Evolutionary conservation across 495 filamentous ascomycete species (phyloP), one percentile per base, ranked within the genome.

Genomic region (Chaetomium fimeti): DNA sequence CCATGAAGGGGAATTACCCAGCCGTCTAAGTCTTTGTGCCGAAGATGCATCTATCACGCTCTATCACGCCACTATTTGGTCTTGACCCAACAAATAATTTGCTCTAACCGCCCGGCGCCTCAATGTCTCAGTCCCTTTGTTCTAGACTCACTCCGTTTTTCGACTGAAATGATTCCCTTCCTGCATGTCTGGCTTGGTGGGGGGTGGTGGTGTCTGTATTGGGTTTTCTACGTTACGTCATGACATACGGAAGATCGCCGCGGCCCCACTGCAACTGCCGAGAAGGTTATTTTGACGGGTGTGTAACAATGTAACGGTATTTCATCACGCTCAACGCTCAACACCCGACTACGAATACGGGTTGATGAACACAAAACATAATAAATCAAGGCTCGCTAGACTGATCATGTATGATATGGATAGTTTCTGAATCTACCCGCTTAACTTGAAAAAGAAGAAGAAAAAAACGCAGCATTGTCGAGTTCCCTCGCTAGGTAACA

Each of bases 1-100:
- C 29, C 29, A 32, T 32, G 4, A 55, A 22, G n/a, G 29, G 52
- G 27, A 22, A 57, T 57, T 29, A 42, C 20, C 32, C 54, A 32
- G 36, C 36, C 55, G 5, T 13, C 18, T 8, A 13, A 9, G 32
- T 57, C 13, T 18, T 57, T 13, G 8, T 12, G 5, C 5, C 13
- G 22, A 32, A 57, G 11, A 22, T 6, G 13, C 43, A 43, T 57
- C 22, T 18, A 57, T 18, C 55, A 45, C 13, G 55, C 55, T 57
- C 22, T 18, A 57, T 18, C 55, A 45, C 13, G 55, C 55, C 36
- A 40, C 32, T n/a, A 16, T 25, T 38, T 54, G 51, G 51, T 29
- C 27, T 20, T 22, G 0, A n/a, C 25, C 28, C 7, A 47, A 22
- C 43, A 18, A 36, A 32, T 32, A 3, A 32, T 32, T 32, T 32